phyloP scores from a whole-genome alignment of 1,284 basidiomycete species.

The Melampsora larici-populina region DNA sequence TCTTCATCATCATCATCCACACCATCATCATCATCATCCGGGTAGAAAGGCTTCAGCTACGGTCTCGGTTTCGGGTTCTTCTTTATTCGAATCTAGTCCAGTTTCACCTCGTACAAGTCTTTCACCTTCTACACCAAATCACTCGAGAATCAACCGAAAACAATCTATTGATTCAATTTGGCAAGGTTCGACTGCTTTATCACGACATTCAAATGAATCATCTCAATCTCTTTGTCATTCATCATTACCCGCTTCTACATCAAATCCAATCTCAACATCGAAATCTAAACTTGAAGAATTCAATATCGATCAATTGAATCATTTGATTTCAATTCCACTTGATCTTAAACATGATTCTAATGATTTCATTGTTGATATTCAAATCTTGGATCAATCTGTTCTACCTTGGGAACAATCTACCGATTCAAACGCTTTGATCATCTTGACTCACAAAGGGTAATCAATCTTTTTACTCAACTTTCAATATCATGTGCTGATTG shows the following conservation, averaged over 20 bases:
- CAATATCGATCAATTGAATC: too few relatives aligned
- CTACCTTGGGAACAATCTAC: too few relatives aligned
- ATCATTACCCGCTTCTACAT: neutral
- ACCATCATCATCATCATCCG: constrained; percentile 5
- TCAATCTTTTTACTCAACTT: neutral
- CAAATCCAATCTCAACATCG: neutral
- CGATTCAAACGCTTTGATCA: too few relatives aligned
- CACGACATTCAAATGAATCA: constrained; percentile 1
- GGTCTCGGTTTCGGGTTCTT: constrained; percentile 20
- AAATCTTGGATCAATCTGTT: too few relatives aligned
- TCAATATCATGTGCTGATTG: too few relatives aligned
- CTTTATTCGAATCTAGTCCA: neutral
- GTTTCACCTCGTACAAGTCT: neutral
- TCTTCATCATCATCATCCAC: constrained; percentile 1
- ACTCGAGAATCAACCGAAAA: neutral
- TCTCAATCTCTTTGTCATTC: neutral
- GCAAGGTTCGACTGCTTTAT: constrained; percentile 31
- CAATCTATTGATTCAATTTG: constrained; percentile 34
- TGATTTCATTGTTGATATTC: too few relatives aligned
- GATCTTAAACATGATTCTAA: too few relatives aligned
- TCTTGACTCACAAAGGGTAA: too few relatives aligned
- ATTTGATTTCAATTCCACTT: too few relatives aligned
- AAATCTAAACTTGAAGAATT: too few relatives aligned
- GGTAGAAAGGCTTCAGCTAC: constrained; percentile 27
- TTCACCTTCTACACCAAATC: constrained; percentile 15